Percentiles rank a stretch among this genome's conserved stretches.
Evolutionary conservation across 345 rosid genomes (phyloP).

Genomic region (Linum lewisii): DNA sequence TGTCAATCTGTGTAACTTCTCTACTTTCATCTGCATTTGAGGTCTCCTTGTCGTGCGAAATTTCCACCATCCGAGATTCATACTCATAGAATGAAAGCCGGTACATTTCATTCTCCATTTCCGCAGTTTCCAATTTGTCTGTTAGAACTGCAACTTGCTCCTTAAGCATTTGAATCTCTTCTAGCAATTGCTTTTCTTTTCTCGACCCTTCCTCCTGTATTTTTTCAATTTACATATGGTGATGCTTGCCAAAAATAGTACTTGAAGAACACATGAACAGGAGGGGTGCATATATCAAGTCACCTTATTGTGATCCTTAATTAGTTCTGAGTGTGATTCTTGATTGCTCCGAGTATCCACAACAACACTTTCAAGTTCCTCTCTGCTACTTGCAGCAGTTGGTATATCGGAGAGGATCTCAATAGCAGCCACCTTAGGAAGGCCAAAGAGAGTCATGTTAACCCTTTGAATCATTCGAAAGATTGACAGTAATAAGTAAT

Average conservation of each 20-base stretch:
- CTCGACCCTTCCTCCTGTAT: conserved; percentile 18
- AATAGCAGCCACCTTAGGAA: not conserved
- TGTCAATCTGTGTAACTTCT: no score
- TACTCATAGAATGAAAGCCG: no score
- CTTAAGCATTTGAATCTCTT: conserved; percentile 22
- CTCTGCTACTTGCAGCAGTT: not conserved
- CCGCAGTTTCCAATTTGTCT: not conserved
- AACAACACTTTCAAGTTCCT: not conserved
- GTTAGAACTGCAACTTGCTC: conserved; percentile 1
- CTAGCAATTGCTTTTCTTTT: conserved; percentile 14
- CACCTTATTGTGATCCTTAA: not conserved
- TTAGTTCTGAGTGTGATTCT: not conserved
- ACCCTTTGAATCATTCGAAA: no score
- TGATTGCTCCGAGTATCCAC: not conserved
- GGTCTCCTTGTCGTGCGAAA: no score
- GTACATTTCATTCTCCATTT: not conserved
- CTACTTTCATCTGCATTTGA: no score
- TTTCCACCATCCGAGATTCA: no score
- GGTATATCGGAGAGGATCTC: not conserved
- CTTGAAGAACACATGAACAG: not conserved
- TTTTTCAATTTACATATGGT: not conserved
- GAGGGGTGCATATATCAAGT: not conserved
- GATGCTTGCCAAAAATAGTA: not conserved
- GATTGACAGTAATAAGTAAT: no score
- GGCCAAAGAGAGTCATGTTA: no score